These are phyloP conservation scores for Mycotypha africana DNA, from an alignment of 371 early-diverging fungal genomes.

Conservation along the genomic window DNA sequence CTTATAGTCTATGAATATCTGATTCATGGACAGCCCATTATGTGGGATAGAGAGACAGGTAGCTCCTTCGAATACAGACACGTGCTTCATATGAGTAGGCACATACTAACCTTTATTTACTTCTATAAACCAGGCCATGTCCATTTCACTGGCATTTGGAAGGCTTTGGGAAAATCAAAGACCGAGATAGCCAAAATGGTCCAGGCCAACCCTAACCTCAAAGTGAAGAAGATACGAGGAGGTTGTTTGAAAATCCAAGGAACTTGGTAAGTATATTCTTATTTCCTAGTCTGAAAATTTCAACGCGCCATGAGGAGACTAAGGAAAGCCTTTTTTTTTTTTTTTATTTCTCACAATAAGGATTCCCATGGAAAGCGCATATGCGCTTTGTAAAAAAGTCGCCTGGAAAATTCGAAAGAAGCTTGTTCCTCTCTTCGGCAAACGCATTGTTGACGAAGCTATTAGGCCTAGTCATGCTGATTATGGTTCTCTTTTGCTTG, in stretches of 20 bases:
- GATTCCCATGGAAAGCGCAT: constrained; percentile 59
- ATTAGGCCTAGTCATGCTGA: constrained; percentile 48
- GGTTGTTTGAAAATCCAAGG: constrained; percentile 70
- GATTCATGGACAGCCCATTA: constrained; percentile 54
- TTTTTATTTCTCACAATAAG: constrained; percentile 10
- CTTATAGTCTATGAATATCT: constrained; percentile 58
- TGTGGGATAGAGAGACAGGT: constrained; percentile 73
- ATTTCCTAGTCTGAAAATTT: not conserved
- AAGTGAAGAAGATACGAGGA: constrained; percentile 62
- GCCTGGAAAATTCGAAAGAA: constrained; percentile 58
- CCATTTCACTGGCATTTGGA: constrained; percentile 74
- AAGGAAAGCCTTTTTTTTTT: not conserved
- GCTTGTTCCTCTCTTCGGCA: constrained; percentile 58
- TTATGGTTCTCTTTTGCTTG: constrained; percentile 37
- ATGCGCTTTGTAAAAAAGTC: constrained; percentile 47
- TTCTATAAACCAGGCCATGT: constrained; percentile 39
- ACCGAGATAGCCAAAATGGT: constrained; percentile 66
- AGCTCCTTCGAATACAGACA: not conserved
- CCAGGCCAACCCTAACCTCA: constrained; percentile 57
- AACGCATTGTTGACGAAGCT: constrained; percentile 45
- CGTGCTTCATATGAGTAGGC: no score
- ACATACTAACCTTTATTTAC: not conserved
- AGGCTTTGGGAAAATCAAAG: constrained; percentile 64
- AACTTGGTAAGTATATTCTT: constrained; percentile 51
- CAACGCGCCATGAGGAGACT: no score